These are phyloP conservation scores for Gossypium lobatum DNA, from an alignment of 441 rosid species.

Conservation along the genomic window DNA sequence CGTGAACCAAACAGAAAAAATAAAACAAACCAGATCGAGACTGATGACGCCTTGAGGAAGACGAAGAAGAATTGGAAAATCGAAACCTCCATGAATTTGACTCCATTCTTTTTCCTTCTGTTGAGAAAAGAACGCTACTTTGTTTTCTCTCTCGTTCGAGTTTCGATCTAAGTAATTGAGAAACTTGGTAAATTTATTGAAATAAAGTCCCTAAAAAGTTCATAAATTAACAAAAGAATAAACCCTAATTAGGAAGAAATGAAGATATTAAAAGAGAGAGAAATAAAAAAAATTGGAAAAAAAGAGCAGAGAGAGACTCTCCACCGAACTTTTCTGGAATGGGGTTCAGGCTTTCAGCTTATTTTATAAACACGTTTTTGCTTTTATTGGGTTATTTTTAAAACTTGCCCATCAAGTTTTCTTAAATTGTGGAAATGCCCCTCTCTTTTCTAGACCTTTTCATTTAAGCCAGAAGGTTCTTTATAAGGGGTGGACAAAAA, in stretches of 20 bases:
- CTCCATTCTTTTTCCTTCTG: slow-evolving; percentile 17
- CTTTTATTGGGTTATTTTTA: background rate
- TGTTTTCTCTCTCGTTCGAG: background rate
- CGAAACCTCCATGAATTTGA: slow-evolving; percentile 45
- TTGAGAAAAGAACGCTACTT: background rate
- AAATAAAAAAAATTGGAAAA: background rate
- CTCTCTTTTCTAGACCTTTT: background rate
- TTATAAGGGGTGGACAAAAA: too few relatives aligned
- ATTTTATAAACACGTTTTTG: background rate
- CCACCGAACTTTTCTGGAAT: slow-evolving; percentile 17
- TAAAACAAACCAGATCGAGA: slow-evolving; percentile 37
- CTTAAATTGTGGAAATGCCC: background rate
- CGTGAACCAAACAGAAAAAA: background rate
- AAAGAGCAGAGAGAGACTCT: background rate
- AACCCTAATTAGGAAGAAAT: background rate
- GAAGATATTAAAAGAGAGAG: background rate
- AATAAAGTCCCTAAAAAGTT: background rate
- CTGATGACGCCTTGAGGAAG: slow-evolving; percentile 30
- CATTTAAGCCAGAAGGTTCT: background rate
- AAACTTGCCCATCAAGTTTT: background rate
- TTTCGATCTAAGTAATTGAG: background rate
- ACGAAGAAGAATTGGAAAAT: slow-evolving; percentile 28
- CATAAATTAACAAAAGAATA: background rate
- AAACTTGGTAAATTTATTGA: background rate
- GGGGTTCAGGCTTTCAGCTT: background rate